Conservation (phyloP, 1,284 basidiomycete genomes). For the Tilletia setariae region DNA sequence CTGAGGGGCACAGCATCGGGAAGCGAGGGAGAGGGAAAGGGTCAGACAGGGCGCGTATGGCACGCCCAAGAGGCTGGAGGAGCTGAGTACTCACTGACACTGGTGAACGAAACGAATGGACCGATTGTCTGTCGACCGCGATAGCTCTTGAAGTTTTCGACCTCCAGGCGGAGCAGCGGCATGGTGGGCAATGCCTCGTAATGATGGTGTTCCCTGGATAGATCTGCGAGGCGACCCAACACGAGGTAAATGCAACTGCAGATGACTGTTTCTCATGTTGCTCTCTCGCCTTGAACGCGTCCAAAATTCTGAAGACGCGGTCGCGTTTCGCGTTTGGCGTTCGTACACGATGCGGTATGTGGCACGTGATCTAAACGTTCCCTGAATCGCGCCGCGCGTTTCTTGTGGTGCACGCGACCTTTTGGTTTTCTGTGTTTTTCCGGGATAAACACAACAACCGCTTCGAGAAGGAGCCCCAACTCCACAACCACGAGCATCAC, state of each 20-base stretch:
- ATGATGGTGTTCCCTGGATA: background rate
- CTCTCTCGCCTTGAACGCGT: background rate
- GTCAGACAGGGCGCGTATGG: background rate
- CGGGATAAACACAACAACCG: no score
- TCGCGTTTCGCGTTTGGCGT: background rate
- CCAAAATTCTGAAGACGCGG: no score
- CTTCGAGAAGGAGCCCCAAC: no score
- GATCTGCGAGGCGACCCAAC: background rate
- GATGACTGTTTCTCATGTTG: background rate
- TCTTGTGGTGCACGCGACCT: no score
- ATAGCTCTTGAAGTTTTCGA: conserved; percentile 60
- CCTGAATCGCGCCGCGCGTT: no score
- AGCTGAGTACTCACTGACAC: conserved; percentile 64
- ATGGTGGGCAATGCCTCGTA: conserved; percentile 25
- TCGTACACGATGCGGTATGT: no score
- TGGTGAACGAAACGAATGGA: conserved; percentile 88
- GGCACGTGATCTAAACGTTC: no score
- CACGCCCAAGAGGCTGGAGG: background rate
- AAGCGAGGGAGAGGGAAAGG: background rate
- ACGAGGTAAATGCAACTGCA: no score
- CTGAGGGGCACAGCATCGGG: conserved; percentile 5
- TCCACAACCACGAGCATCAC: no score
- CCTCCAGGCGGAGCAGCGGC: conserved; percentile 50
- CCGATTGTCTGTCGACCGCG: conserved; percentile 82
- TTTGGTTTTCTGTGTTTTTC: no score